Evolutionary conservation across 441 rosid species (phyloP), one percentile per base, ranked within the genome.

Genomic region (Aleurites moluccanus): DNA sequence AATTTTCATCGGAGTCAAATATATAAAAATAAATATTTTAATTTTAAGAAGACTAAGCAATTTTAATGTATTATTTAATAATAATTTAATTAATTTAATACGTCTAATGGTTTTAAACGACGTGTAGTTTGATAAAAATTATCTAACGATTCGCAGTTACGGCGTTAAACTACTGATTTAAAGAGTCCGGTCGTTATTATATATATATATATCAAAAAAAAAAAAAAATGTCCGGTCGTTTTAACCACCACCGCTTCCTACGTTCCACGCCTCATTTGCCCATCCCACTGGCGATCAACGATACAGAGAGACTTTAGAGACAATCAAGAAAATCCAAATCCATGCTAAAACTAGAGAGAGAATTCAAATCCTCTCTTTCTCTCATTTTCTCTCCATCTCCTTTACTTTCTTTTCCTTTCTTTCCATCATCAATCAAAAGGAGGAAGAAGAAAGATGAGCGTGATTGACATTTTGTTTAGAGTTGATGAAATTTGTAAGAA

Each of bases 401-500:
- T 35, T 35, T 35, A 35, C 5, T 35, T 35, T 35, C 60, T 27
- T 35, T 72, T 28, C 45, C 11, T 18, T 44, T 50, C 42, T 68
- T 44, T 18, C 30, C 67, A 57, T 3, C 21, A 65, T 20, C 15
- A 52, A 78, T 14, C 69, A 69, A 47, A 27, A 16, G 4, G 28
- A 66, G 10, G 44, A 66, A 0, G 18, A 33, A 21, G 9, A 44
- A 33, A 72, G 45, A 94, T 94, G 99, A 90, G 92, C 75, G 98
- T 92, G 65, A 92, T 92, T 82, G 97, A 94, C 77, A 81, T 94
- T 67, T 80, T 92, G 69, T 92, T 96, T 67, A 83, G 98, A 78
- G 97, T 94, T 57, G 98, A 94, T 80, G 79, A 90, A 83, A 94
- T 94, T 83, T 94, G 98, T 85, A 90, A 89, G 83, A 92, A 87